A percentile compares a stretch with the other conserved stretches of the same genome.
These are phyloP conservation scores for Fusarium bulbicola DNA, from an alignment of 2,329 filamentous ascomycete genomes.

Conservation along the genomic window DNA sequence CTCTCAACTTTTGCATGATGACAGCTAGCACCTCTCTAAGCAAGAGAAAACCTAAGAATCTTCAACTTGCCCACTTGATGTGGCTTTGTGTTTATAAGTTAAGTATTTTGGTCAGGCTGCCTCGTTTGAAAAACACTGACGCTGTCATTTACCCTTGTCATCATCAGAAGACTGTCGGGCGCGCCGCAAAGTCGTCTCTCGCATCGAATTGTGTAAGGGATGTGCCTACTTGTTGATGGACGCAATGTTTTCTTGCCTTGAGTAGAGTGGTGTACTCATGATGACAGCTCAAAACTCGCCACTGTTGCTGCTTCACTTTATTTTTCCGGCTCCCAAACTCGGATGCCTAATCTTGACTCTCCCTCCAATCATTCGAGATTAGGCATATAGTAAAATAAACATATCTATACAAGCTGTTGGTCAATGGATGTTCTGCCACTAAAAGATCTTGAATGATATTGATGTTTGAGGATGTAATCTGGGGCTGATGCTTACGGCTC, in stretches of 20 bases:
- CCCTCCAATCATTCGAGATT: not conserved
- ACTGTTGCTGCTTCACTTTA: not conserved
- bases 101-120: not conserved
- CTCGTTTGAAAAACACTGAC: not conserved
- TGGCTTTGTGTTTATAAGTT: too few species aligned
- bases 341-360: not conserved
- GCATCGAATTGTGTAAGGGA: accelerated
- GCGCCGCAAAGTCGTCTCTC: too few species aligned
- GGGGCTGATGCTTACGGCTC: not conserved
- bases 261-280: not conserved
- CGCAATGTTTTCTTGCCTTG: too few species aligned
- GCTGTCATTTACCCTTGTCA: not conserved
- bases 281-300: not conserved
- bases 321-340: not conserved
- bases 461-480: too few species aligned
- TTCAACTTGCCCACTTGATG: too few species aligned
- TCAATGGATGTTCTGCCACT: accelerated
- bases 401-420: accelerated
- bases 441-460: not conserved
- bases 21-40: too few species aligned
- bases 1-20: not conserved
- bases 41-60: accelerated
- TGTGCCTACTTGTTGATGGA: accelerated
- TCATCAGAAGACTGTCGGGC: not conserved
- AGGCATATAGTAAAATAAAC: not conserved